phyloP scores from a whole-genome alignment of 305 asterid genomes.

The Striga hermonthica region DNA sequence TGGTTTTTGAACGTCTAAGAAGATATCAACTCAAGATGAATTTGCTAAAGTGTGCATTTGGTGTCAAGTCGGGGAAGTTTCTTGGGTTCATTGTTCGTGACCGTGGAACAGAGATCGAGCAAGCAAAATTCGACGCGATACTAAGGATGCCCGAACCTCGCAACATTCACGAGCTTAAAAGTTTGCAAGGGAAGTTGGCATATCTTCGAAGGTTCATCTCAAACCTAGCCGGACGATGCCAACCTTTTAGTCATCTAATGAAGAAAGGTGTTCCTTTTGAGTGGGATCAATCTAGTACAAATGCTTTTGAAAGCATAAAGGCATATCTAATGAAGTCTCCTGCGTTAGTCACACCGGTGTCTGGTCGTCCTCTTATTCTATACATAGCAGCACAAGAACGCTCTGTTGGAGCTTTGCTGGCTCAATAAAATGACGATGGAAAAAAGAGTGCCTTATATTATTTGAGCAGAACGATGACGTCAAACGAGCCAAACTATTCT shows the following conservation, averaged over 20 bases:
- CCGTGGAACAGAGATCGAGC: not conserved
- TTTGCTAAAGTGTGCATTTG: not conserved
- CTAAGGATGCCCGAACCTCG: not conserved
- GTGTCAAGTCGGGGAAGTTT: not conserved
- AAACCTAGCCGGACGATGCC: not conserved
- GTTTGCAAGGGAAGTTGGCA: not conserved
- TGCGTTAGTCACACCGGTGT: not conserved
- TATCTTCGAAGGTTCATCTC: conserved; percentile 11
- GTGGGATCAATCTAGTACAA: not conserved
- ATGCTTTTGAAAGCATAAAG: not conserved
- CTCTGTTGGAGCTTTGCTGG: not conserved
- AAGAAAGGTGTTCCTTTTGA: conserved; percentile 14
- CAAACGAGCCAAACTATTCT: not conserved
- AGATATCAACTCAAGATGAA: not conserved
- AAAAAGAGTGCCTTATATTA: not conserved
- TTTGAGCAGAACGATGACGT: not conserved
- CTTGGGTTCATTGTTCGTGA: not conserved
- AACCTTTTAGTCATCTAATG: not conserved
- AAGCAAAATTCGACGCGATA: not conserved
- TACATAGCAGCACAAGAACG: not conserved
- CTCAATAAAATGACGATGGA: not conserved
- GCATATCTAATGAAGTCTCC: not conserved
- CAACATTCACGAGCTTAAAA: not conserved
- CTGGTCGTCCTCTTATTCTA: not conserved
- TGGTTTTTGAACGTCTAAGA: not conserved